phyloP scores from a whole-genome alignment of 1,284 basidiomycete genomes.

The Ustilago curta region DNA sequence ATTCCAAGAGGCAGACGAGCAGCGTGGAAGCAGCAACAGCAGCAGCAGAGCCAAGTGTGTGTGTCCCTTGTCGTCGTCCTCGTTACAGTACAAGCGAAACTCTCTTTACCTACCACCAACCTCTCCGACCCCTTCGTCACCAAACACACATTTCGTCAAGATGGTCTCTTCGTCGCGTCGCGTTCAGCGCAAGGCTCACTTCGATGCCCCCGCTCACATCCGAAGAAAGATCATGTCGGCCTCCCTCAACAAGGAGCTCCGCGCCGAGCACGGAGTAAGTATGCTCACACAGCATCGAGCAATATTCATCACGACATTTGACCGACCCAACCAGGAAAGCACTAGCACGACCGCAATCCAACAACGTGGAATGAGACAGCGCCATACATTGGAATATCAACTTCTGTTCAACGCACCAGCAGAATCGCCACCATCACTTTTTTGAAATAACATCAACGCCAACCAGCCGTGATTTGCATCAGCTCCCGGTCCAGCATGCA shows the following conservation, averaged over 20 bases:
- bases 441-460: background rate
- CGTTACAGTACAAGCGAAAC: constrained; percentile 1
- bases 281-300: constrained; percentile 8
- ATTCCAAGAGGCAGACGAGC: background rate
- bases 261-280: constrained; percentile 89
- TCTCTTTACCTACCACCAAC: constrained; percentile 24
- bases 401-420: background rate
- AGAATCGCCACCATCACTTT: background rate
- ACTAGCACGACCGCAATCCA: no score
- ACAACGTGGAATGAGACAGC: background rate
- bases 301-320: constrained; percentile 12
- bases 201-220: constrained; percentile 70
- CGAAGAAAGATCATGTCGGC: constrained; percentile 99
- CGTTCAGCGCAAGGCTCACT: constrained; percentile 65
- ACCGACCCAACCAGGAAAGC: background rate
- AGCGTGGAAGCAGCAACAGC: background rate
- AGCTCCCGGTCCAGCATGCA: background rate
- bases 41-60: background rate
- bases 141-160: constrained; percentile 46
- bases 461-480: background rate
- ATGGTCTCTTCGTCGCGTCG: constrained; percentile 66
- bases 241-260: constrained; percentile 93
- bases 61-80: constrained; percentile 3
- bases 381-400: background rate
- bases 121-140: constrained; percentile 15